phyloP scores from a whole-genome alignment of 2,329 filamentous ascomycete species.

The Furcasterigmium sp. region DNA sequence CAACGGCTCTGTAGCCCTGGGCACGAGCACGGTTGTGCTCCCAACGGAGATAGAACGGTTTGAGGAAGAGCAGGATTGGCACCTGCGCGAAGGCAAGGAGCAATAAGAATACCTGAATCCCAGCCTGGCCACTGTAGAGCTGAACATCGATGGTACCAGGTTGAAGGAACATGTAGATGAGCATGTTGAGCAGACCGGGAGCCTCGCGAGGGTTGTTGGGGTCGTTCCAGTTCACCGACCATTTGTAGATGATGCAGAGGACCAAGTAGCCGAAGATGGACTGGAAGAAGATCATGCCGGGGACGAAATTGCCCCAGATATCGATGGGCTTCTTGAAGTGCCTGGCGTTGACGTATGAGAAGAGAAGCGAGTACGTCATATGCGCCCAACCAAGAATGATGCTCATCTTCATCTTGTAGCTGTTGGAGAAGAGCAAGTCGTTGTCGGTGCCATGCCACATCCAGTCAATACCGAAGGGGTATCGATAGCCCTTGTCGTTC shows the following conservation, averaged over 20 bases:
- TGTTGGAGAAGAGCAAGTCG: constrained; percentile 92
- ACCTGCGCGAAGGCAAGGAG: constrained; percentile 82
- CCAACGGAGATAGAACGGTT: constrained; percentile 90
- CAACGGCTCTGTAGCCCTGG: constrained; percentile 87
- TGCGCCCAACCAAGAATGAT: constrained; percentile 96
- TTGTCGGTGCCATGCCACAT: constrained; percentile 97
- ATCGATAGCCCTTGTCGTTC: constrained; percentile 68
- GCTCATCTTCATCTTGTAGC: constrained; percentile 99
- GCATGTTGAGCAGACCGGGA: constrained; percentile 92
- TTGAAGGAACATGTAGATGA: constrained; percentile 98
- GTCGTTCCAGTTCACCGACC: constrained; percentile 78
- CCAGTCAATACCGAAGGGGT: constrained; percentile 94
- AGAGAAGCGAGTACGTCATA: constrained; percentile 97
- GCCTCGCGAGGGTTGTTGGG: constrained; percentile 58
- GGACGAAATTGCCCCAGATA: constrained; percentile 95
- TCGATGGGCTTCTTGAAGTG: constrained; percentile 95
- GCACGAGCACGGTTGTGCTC: constrained; percentile 88
- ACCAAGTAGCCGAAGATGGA: constrained; percentile 96
- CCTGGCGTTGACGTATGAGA: constrained; percentile 86
- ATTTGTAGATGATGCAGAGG: constrained; percentile 94
- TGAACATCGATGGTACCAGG: constrained; percentile 70
- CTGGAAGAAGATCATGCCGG: constrained; percentile 99
- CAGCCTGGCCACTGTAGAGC: constrained; percentile 73
- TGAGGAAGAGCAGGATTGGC: constrained; percentile 85
- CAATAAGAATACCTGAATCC: constrained; percentile 72